Evolutionary conservation across 371 early-diverging fungal genomes (phyloP).

Genomic region (Cokeromyces recurvatus): DNA sequence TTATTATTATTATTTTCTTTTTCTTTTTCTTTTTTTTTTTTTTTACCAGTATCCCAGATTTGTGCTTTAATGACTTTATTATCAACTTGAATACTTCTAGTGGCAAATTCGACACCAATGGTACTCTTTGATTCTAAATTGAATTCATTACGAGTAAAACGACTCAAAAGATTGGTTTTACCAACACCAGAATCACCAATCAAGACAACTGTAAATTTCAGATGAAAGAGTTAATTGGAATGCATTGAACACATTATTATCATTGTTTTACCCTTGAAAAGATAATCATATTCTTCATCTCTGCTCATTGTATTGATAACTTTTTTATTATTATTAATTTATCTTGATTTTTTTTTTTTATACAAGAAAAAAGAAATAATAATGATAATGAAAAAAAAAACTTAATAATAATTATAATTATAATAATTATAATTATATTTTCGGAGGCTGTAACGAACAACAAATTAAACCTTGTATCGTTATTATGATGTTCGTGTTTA

Average conservation of each 20-base stretch:
- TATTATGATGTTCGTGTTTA: too few relatives aligned
- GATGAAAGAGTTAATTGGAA: too few relatives aligned
- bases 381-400: too few relatives aligned
- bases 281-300: constrained; percentile 32
- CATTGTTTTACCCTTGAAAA: constrained; percentile 32
- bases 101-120: constrained; percentile 99
- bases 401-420: too few relatives aligned
- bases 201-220: constrained; percentile 78
- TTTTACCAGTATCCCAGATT: constrained; percentile 88
- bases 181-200: constrained; percentile 99
- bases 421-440: too few relatives aligned
- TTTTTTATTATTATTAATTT: too few relatives aligned
- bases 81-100: constrained; percentile 93
- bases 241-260: too few relatives aligned
- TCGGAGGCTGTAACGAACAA: too few relatives aligned
- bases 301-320: constrained; percentile 13
- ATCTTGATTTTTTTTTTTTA: too few relatives aligned
- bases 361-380: too few relatives aligned
- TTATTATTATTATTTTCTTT: too few relatives aligned
- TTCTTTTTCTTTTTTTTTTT: background rate
- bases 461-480: too few relatives aligned
- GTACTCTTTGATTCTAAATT: constrained; percentile 96
- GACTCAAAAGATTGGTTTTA: constrained; percentile 96
- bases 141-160: constrained; percentile 97
- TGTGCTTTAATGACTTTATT: constrained; percentile 97